Conservation (phyloP, 148 eudicot genomes). For the Rhododendron ferrugineum region DNA sequence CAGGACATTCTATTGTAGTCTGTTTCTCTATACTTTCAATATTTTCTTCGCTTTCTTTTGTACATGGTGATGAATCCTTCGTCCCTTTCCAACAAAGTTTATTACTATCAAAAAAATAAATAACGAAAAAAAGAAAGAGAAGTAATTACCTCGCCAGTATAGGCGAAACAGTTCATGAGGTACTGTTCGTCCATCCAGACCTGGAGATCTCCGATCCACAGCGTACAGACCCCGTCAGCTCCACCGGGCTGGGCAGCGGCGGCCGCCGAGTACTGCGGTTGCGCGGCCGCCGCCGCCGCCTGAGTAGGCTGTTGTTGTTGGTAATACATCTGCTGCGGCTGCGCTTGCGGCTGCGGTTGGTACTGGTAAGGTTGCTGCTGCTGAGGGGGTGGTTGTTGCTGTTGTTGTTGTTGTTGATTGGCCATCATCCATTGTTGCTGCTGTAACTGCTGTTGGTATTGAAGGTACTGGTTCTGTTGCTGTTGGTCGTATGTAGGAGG, state of each 20-base stretch:
- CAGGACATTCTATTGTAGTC: too few species aligned
- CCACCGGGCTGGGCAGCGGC: slow-evolving; percentile 22
- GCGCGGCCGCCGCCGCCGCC: slow-evolving; percentile 11
- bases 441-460: slow-evolving; percentile 9
- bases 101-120: too few species aligned
- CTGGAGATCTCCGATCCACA: slow-evolving; percentile 95
- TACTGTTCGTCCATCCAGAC: slow-evolving; percentile 91
- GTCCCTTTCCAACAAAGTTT: too few species aligned
- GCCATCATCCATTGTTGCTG: slow-evolving; percentile 6
- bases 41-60: too few species aligned
- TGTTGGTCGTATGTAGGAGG: slow-evolving; percentile 34
- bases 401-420: slow-evolving; percentile 18
- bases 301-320: slow-evolving; percentile 15
- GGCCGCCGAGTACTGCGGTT: slow-evolving; percentile 14
- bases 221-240: slow-evolving; percentile 60
- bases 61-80: too few species aligned
- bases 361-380: slow-evolving; percentile 26
- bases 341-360: slow-evolving; percentile 11
- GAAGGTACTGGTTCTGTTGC: background rate
- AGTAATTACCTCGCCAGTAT: slow-evolving; percentile 64
- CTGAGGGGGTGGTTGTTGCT: slow-evolving; percentile 7
- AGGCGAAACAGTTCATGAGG: slow-evolving; percentile 41
- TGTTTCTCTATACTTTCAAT: too few species aligned
- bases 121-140: too few species aligned
- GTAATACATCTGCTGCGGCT: slow-evolving; percentile 12